phyloP scores from a whole-genome alignment of 1,284 basidiomycete species.

The Pseudozyma thailandica region DNA sequence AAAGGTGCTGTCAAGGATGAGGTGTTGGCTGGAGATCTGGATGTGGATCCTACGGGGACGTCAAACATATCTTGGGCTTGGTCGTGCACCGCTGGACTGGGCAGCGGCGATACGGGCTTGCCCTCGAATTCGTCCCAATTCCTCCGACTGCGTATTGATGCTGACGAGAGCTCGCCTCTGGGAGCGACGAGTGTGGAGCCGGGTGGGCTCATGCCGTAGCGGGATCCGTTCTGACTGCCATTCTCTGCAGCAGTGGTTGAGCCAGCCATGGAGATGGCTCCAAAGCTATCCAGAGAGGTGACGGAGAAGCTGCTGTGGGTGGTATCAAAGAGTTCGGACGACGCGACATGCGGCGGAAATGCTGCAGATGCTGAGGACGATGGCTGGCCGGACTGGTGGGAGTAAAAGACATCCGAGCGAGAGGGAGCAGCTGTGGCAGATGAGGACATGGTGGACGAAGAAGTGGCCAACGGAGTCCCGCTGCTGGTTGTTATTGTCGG shows the following conservation, averaged over 20 bases:
- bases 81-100: constrained; percentile 52
- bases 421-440: neutral
- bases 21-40: constrained; percentile 3
- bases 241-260: constrained; percentile 26
- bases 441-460: constrained; percentile 7
- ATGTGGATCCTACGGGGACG: constrained; percentile 24
- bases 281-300: constrained; percentile 34
- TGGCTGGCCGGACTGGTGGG: constrained; percentile 1
- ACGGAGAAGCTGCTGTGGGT: constrained; percentile 36
- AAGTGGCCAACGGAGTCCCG: constrained; percentile 24
- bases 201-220: constrained; percentile 23
- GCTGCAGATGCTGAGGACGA: constrained; percentile 9
- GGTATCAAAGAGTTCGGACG: constrained; percentile 11
- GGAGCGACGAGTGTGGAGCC: constrained; percentile 22
- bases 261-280: constrained; percentile 29
- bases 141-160: constrained; percentile 59
- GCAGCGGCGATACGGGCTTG: constrained; percentile 61
- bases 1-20: constrained; percentile 2
- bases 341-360: neutral
- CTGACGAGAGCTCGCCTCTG: constrained; percentile 44
- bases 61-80: constrained; percentile 45
- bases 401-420: constrained; percentile 1
- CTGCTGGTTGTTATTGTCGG: constrained; percentile 31
- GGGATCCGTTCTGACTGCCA: constrained; percentile 28
- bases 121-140: constrained; percentile 66